Evolutionary conservation across 1,284 basidiomycete genomes (phyloP).

Genomic region (Sanghuangporus baumii): DNA sequence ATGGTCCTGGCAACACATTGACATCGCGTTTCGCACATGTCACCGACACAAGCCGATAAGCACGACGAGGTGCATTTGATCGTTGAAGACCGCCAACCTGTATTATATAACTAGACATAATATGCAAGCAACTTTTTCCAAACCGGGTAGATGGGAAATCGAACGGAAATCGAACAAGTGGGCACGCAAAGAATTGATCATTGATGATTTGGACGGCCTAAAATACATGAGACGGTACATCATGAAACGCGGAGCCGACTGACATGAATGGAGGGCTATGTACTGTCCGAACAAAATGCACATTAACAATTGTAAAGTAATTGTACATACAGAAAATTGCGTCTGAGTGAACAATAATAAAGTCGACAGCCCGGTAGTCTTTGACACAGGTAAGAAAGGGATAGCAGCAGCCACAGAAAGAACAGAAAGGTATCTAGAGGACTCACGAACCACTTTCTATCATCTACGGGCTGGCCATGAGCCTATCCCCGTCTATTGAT

Average conservation of each 20-base stretch:
- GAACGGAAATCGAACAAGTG: too few species aligned
- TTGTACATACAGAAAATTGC: not conserved
- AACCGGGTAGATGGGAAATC: too few species aligned
- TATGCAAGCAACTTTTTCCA: too few species aligned
- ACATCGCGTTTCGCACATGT: not conserved
- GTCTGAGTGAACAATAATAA: not conserved
- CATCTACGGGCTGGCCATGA: slow-evolving; percentile 15
- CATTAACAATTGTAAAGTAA: not conserved
- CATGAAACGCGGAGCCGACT: not conserved
- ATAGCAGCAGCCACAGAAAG: not conserved
- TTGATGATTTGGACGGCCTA: not conserved
- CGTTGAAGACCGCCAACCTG: too few species aligned
- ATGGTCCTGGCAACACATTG: slow-evolving; percentile 57
- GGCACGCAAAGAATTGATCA: too few species aligned
- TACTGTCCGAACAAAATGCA: not conserved
- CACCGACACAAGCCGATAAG: too few species aligned
- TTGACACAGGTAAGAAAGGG: not conserved
- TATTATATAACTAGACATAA: too few species aligned
- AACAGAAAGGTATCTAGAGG: not conserved
- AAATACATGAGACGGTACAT: slow-evolving; percentile 9
- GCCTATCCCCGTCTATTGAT: slow-evolving; percentile 6
- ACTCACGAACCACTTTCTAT: not conserved
- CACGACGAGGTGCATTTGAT: too few species aligned
- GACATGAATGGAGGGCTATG: not conserved
- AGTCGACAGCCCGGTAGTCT: not conserved